Evolutionary conservation across 257 asterid species (phyloP).

Genomic region (Solanum megistacrolobum): DNA sequence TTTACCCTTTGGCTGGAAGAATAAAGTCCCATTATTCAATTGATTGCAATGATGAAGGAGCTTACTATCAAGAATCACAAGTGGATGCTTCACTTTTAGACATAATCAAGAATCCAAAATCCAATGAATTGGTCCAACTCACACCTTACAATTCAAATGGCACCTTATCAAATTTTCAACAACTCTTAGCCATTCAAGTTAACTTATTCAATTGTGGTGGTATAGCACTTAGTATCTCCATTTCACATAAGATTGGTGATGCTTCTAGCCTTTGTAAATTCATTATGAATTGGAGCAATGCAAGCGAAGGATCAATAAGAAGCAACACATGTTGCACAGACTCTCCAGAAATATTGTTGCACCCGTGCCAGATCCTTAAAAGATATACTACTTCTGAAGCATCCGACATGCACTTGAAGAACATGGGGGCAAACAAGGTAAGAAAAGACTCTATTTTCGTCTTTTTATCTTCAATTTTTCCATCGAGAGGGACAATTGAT

Average conservation of each 20-base stretch:
- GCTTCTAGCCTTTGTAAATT: slow-evolving; percentile 30
- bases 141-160: slow-evolving; percentile 35
- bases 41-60: slow-evolving; percentile 49
- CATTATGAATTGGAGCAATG: slow-evolving; percentile 29
- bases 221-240: slow-evolving; percentile 26
- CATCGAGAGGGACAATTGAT: slow-evolving; percentile 31
- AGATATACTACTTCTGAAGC: background rate
- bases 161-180: slow-evolving; percentile 4
- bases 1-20: slow-evolving; percentile 64
- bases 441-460: background rate
- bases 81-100: slow-evolving; percentile 19
- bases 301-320: background rate
- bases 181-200: slow-evolving; percentile 45
- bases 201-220: slow-evolving; percentile 35
- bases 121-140: slow-evolving; percentile 15
- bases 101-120: slow-evolving; percentile 9
- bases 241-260: slow-evolving; percentile 44
- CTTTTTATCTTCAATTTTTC: slow-evolving; percentile 23
- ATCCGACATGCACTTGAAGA: background rate
- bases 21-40: slow-evolving; percentile 34
- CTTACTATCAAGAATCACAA: slow-evolving; percentile 22
- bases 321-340: background rate
- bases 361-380: background rate
- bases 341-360: background rate
- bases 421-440: background rate